Conservation (phyloP, 331 rosid genomes). For the Acacia concinna region DNA sequence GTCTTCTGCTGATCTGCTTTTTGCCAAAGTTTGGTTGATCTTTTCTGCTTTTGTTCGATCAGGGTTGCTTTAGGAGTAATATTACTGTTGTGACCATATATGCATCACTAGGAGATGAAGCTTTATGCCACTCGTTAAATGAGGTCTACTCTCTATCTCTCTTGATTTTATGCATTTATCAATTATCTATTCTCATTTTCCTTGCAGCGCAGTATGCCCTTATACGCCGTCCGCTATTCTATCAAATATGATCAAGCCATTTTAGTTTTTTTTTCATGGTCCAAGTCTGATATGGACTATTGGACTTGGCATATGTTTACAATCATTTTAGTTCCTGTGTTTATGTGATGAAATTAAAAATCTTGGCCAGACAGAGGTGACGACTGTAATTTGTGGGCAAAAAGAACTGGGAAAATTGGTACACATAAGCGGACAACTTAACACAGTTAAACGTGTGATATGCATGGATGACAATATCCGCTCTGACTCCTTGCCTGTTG, state of each 20-base stretch:
- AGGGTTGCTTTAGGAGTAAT: slow-evolving; percentile 94
- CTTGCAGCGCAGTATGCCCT: neutral
- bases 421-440: slow-evolving; percentile 72
- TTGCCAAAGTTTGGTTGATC: neutral
- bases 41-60: slow-evolving; percentile 23
- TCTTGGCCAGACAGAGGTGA: slow-evolving; percentile 78
- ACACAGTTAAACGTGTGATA: slow-evolving; percentile 72
- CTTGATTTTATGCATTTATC: neutral
- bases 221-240: neutral
- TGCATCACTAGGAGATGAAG: slow-evolving; percentile 93
- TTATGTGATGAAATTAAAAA: slow-evolving; percentile 28
- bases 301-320: slow-evolving; percentile 2
- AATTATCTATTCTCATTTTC: neutral
- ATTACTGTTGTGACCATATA: slow-evolving; percentile 92
- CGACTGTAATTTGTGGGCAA: slow-evolving; percentile 87
- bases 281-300: slow-evolving; percentile 1
- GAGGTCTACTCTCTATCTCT: slow-evolving; percentile 63
- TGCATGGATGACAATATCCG: slow-evolving; percentile 75
- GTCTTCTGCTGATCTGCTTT: neutral
- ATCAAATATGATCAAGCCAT: neutral
- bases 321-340: slow-evolving; percentile 17
- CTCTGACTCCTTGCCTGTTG: slow-evolving; percentile 47
- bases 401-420: slow-evolving; percentile 78
- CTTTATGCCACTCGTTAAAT: slow-evolving; percentile 85
- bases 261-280: slow-evolving; percentile 4